Percentiles rank a stretch among this genome's conserved stretches.
phyloP scores from a whole-genome alignment of 345 rosid genomes.

The Clausena lansium region DNA sequence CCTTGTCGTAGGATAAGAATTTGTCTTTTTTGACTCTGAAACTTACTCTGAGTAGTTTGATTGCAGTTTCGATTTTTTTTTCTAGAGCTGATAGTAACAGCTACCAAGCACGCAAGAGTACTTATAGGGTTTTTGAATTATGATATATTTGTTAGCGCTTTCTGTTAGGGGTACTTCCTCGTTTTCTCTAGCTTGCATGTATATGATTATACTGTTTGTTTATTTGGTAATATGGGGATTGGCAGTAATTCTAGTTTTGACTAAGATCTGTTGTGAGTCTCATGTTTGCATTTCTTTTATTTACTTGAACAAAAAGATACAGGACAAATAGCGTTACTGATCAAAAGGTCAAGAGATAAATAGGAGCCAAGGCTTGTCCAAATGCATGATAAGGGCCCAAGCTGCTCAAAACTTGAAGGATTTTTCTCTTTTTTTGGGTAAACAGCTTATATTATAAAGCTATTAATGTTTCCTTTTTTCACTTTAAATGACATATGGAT shows the following conservation, averaged over 20 bases:
- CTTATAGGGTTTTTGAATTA: background rate
- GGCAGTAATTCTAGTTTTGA: background rate
- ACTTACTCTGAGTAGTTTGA: background rate
- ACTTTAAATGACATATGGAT: background rate
- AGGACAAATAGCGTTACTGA: background rate
- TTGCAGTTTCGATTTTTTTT: background rate
- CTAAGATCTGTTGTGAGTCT: background rate
- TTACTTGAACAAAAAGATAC: background rate
- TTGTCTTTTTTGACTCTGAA: background rate
- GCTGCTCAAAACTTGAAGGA: background rate
- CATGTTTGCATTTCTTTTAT: background rate
- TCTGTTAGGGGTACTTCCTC: background rate
- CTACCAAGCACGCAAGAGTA: background rate
- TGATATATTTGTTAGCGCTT: background rate
- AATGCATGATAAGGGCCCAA: background rate
- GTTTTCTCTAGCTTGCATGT: background rate
- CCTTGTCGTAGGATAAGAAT: background rate
- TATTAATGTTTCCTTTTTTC: background rate
- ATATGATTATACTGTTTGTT: background rate
- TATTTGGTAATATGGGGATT: background rate
- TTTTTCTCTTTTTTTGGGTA: background rate
- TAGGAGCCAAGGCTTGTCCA: background rate
- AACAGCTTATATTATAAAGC: background rate
- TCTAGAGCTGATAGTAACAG: background rate
- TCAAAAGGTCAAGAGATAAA: background rate